A percentile compares a stretch with the other conserved stretches of the same genome.
These are phyloP conservation scores for Trichophyton mentagrophytes DNA, from an alignment of 2,329 filamentous ascomycete genomes.

Conservation along the genomic window DNA sequence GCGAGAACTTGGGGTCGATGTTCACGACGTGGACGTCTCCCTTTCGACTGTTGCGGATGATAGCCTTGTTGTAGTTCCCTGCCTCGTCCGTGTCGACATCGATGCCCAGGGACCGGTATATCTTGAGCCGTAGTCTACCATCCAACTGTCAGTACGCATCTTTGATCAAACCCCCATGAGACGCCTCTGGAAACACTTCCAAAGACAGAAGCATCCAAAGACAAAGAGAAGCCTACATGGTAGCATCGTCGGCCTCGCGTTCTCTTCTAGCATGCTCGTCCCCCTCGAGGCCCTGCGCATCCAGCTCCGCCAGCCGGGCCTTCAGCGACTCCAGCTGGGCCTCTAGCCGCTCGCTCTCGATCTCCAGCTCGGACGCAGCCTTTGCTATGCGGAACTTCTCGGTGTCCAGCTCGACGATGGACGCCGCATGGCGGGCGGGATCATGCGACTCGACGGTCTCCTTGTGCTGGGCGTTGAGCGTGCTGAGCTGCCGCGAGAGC, in stretches of 20 bases:
- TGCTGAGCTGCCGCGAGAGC: constrained; percentile 62
- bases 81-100: constrained; percentile 71
- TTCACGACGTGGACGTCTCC: constrained; percentile 92
- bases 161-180: too few relatives aligned
- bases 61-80: constrained; percentile 72
- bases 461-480: constrained; percentile 60
- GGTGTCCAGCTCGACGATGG: constrained; percentile 78
- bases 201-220: too few relatives aligned
- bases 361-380: constrained; percentile 73
- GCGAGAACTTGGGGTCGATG: constrained; percentile 81
- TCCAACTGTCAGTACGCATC: constrained; percentile 4
- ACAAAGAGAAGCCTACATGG: constrained; percentile 23
- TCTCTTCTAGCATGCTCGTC: constrained; percentile 40
- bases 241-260: constrained; percentile 39
- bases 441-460: constrained; percentile 66
- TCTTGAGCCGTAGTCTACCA: constrained; percentile 61
- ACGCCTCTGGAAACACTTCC: too few relatives aligned
- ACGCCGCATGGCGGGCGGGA: constrained; percentile 63
- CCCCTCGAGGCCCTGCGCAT: constrained; percentile 77
- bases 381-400: constrained; percentile 94
- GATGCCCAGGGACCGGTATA: constrained; percentile 83
- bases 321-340: constrained; percentile 63
- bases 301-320: constrained; percentile 65
- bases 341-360: constrained; percentile 84
- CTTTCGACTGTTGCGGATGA: constrained; percentile 72